Base-by-base conservation (phyloP, 148 eudicot genomes). In the Vaccinium corymbosum region DNA sequence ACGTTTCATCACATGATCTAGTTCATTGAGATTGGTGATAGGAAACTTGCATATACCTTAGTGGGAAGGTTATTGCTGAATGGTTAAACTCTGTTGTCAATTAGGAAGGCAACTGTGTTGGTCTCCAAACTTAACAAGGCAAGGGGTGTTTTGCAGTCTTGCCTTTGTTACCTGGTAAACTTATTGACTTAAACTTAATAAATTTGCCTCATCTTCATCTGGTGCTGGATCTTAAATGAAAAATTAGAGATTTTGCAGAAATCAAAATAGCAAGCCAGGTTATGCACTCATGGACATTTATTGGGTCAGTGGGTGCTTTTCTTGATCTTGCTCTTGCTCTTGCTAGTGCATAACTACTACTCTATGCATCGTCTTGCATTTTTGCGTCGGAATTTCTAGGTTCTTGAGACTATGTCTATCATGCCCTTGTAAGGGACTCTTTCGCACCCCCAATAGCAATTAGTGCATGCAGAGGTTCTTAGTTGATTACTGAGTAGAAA, bases 221-320 rank as follows among this genome's bases (percentile, higher is more conserved):
- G 42, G 50, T 2, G 20, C 56, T 32, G 70, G 42, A 59, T 56
- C 17, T 75, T 42, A 51, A 19, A 20, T 62, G 29, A 61, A 42
- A 81, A 57, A 38, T 50, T 68, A 64, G 46, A 66, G 62, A 15
- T 50, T 55, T 85, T 85, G 15, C 46, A 76, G 52, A 68, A 82
- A n/a, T 49, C 83, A 86, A 85, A 85, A 89, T 90, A 93, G 85
- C 90, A 16, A 92, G 97, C 86, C 90, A 88, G 80, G 86, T 86
- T 20, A 86, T 91, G 80, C 90, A 85, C 46, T 89, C 90, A 64
- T 97, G 99, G 99, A 91, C 93, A 29, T 88, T 93, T 42, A 81
- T 85, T 80, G 93, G 92, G 81, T 86, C 95, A 81, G 90, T 95
- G 32, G 98, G 93, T 80, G 99, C 99, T 50, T 97, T 92, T 89